Conservation (phyloP, 257 asterid species). For the Echium plantagineum region DNA sequence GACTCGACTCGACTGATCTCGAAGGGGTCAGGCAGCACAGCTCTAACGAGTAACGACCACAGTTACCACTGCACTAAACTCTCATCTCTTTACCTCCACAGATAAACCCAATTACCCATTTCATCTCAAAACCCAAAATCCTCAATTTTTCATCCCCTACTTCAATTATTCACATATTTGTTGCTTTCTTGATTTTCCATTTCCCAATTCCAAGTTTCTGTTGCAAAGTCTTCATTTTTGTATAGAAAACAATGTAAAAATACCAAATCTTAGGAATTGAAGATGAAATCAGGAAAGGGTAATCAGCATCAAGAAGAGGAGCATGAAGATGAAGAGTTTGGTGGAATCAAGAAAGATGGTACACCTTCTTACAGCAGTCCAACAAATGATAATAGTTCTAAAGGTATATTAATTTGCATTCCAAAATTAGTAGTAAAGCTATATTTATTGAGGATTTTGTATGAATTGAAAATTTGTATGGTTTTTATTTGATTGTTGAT, state of each 20-base stretch:
- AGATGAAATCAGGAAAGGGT: slow-evolving; percentile 65
- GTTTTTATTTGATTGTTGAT: too few species aligned
- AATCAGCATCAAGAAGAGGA: slow-evolving; percentile 70
- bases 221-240: slow-evolving; percentile 14
- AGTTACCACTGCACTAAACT: background rate
- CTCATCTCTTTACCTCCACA: background rate
- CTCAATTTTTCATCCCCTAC: slow-evolving; percentile 7
- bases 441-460: background rate
- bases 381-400: slow-evolving; percentile 24
- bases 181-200: slow-evolving; percentile 21
- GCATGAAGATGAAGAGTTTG: slow-evolving; percentile 65
- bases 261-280: slow-evolving; percentile 13
- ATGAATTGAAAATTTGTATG: too few species aligned
- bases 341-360: slow-evolving; percentile 34
- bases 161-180: background rate
- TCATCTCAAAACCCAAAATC: background rate
- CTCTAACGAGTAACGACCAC: too few species aligned
- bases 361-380: slow-evolving; percentile 39
- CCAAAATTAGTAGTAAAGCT: too few species aligned
- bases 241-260: slow-evolving; percentile 16
- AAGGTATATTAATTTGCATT: slow-evolving; percentile 24
- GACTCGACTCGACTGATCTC: too few species aligned
- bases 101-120: background rate
- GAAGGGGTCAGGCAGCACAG: too few species aligned
- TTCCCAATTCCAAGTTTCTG: slow-evolving; percentile 5